Evolutionary conservation across 768 basidiomycete genomes (phyloP).

Genomic region (Auriscalpium orientale): DNA sequence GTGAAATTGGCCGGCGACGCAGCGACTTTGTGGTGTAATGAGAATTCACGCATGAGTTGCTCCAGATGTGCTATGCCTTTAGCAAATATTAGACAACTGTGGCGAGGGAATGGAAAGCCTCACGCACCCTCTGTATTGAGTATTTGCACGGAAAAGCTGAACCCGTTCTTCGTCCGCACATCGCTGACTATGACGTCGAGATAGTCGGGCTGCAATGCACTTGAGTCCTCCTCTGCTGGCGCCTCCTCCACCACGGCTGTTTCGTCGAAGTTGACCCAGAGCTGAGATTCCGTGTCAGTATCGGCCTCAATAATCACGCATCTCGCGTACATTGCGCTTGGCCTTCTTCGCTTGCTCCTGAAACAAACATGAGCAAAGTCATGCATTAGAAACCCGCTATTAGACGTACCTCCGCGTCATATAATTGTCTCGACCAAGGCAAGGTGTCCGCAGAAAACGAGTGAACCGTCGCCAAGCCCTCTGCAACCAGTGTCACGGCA

Average conservation of each 20-base stretch:
- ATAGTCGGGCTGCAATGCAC: constrained; percentile 73
- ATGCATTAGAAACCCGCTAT: background rate
- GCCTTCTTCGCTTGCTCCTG: constrained; percentile 78
- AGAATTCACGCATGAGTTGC: constrained; percentile 91
- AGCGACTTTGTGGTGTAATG: constrained; percentile 70
- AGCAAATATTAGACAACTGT: background rate
- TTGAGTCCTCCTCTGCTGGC: constrained; percentile 36
- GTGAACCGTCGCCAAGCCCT: constrained; percentile 86
- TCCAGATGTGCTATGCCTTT: constrained; percentile 87
- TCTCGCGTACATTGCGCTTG: constrained; percentile 57
- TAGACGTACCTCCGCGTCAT: constrained; percentile 67
- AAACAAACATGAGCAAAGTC: background rate
- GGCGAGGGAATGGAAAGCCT: background rate
- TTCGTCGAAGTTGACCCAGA: constrained; percentile 83
- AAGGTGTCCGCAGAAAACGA: constrained; percentile 79
- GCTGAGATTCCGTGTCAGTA: constrained; percentile 33
- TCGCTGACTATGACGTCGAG: constrained; percentile 91
- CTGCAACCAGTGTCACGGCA: constrained; percentile 73
- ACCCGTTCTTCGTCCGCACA: constrained; percentile 62
- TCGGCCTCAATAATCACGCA: background rate
- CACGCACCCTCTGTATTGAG: constrained; percentile 79
- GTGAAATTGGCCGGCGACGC: constrained; percentile 58
- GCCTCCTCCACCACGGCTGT: constrained; percentile 52
- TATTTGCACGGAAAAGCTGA: constrained; percentile 88
- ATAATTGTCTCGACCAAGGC: constrained; percentile 72